A percentile compares a stretch with the other conserved stretches of the same genome.
phyloP scores from a whole-genome alignment of 306 rosid genomes.

The Ceratonia siliqua region DNA sequence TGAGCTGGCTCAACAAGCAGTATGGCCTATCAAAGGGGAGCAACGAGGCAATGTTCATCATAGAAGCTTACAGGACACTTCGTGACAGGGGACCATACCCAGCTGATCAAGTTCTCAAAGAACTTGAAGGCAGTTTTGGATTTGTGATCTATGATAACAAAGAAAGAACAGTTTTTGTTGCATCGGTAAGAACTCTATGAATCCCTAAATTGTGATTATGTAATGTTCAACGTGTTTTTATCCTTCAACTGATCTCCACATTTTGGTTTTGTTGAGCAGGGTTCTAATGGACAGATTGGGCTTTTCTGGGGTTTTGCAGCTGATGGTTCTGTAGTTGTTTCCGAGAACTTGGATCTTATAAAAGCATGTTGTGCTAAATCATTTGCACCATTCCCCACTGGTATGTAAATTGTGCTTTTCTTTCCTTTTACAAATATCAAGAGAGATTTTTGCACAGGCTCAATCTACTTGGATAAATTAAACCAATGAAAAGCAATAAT shows the following conservation, averaged over 20 bases:
- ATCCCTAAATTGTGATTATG: neutral
- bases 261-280: constrained; percentile 50
- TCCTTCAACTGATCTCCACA: neutral
- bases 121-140: constrained; percentile 83
- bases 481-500: too few relatives aligned
- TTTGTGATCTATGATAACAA: constrained; percentile 73
- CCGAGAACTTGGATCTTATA: constrained; percentile 65
- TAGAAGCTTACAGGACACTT: constrained; percentile 80
- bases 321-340: constrained; percentile 80
- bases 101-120: constrained; percentile 89
- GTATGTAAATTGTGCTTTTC: constrained; percentile 40
- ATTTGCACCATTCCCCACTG: constrained; percentile 88
- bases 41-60: constrained; percentile 79
- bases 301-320: constrained; percentile 84
- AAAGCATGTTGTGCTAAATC: constrained; percentile 92
- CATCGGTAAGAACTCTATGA: constrained; percentile 51
- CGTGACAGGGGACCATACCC: constrained; percentile 94
- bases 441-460: too few relatives aligned
- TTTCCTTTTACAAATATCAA: too few relatives aligned
- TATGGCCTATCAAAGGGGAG: constrained; percentile 75
- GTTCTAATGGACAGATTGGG: constrained; percentile 62
- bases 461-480: too few relatives aligned
- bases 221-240: neutral
- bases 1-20: constrained; percentile 68
- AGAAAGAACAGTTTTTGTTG: constrained; percentile 67